A percentile compares a stretch with the other conserved stretches of the same genome.
These are phyloP conservation scores for Cruciata laevipes DNA, from an alignment of 257 asterid species.

Conservation along the genomic window DNA sequence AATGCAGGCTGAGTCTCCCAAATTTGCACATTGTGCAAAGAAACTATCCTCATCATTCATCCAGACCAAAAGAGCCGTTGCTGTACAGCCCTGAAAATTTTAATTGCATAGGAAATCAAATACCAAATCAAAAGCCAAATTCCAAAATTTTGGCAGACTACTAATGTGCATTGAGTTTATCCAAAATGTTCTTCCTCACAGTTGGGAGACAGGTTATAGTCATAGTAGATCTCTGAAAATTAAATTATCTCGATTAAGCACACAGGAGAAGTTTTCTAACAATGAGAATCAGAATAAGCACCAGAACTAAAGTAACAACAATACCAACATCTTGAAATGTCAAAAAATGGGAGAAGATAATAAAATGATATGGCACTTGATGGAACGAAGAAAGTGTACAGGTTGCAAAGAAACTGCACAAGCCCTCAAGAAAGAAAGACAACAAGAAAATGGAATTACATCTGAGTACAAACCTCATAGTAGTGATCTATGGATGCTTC, in stretches of 20 bases:
- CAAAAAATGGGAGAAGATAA: neutral
- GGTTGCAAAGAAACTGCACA: neutral
- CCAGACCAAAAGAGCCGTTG: constrained; percentile 94
- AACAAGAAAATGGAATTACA: constrained; percentile 5
- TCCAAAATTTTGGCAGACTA: constrained; percentile 4
- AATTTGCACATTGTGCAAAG: constrained; percentile 89
- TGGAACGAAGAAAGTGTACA: neutral
- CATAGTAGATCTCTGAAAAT: neutral
- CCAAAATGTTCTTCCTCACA: neutral
- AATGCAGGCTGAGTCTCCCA: constrained; percentile 96
- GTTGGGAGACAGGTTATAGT: neutral
- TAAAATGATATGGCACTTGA: neutral
- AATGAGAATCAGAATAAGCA: neutral
- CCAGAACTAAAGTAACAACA: neutral
- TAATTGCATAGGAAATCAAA: constrained; percentile 20
- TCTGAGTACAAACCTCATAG: constrained; percentile 65
- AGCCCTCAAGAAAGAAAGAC: neutral
- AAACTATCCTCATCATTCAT: constrained; percentile 50
- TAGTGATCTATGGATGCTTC: constrained; percentile 78
- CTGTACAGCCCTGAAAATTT: constrained; percentile 91
- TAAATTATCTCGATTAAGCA: neutral
- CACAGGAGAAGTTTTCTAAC: neutral
- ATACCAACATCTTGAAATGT: neutral
- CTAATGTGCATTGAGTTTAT: neutral
- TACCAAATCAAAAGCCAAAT: constrained; percentile 7